Conservation (phyloP, 345 rosid species). For the Crucihimalaya himalaica region DNA sequence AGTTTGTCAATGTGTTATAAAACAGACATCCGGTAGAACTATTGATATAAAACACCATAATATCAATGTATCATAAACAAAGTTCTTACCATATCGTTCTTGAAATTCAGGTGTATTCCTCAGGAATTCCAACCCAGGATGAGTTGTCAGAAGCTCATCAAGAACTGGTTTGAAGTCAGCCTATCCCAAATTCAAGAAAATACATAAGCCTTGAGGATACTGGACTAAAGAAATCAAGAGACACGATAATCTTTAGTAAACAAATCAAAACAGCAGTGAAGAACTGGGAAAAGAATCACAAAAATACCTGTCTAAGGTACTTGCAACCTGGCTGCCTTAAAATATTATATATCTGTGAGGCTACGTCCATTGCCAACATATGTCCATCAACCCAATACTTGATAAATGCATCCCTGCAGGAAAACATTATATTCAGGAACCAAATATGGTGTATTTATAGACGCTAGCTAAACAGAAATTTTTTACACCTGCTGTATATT, state of each 20-base stretch:
- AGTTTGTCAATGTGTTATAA: neutral
- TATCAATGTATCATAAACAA: neutral
- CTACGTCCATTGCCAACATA: conserved; percentile 68
- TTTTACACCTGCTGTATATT: neutral
- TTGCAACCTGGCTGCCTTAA: conserved; percentile 69
- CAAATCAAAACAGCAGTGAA: neutral
- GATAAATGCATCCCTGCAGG: conserved; percentile 67
- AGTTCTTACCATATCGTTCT: conserved; percentile 79
- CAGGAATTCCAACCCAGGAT: conserved; percentile 86
- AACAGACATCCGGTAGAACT: neutral
- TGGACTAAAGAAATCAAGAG: conserved; percentile 4
- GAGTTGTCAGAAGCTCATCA: conserved; percentile 73
- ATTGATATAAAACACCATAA: conserved; percentile 3
- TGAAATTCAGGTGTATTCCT: conserved; percentile 80
- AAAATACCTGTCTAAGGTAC: conserved; percentile 75
- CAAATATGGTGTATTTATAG: conserved; percentile 2
- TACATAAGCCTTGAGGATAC: conserved; percentile 17
- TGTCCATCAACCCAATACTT: conserved; percentile 75
- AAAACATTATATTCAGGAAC: conserved; percentile 12
- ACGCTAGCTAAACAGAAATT: neutral
- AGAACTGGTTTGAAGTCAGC: conserved; percentile 87
- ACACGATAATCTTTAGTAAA: neutral
- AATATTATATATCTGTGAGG: conserved; percentile 64
- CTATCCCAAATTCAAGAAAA: conserved; percentile 44
- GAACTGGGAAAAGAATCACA: conserved; percentile 4